A percentile compares a stretch with the other conserved stretches of the same genome.
phyloP scores from a whole-genome alignment of 805 yeast genomes.

The Barnettozyma pratensis region DNA sequence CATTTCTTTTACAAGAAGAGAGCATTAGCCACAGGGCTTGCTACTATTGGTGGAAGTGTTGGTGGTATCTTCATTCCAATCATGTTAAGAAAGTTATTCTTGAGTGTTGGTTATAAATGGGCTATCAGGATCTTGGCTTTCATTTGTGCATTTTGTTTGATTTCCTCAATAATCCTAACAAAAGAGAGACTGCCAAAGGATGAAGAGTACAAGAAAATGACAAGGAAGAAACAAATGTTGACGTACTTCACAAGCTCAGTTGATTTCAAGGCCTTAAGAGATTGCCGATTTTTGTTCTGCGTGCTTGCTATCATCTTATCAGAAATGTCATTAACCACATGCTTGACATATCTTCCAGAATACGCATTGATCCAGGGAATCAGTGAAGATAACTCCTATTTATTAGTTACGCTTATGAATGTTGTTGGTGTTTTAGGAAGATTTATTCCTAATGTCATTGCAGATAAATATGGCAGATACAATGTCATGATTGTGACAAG shows the following conservation, averaged over 20 bases:
- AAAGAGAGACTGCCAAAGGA: slow-evolving; percentile 39
- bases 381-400: slow-evolving; percentile 29
- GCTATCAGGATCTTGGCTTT: slow-evolving; percentile 52
- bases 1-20: slow-evolving; percentile 62
- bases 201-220: slow-evolving; percentile 21
- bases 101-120: slow-evolving; percentile 52
- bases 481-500: slow-evolving; percentile 37
- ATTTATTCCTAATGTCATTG: slow-evolving; percentile 27
- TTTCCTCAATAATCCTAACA: slow-evolving; percentile 30
- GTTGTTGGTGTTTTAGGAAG: slow-evolving; percentile 31
- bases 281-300: slow-evolving; percentile 37
- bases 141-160: slow-evolving; percentile 36
- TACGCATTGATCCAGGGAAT: slow-evolving; percentile 28
- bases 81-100: slow-evolving; percentile 45
- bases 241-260: slow-evolving; percentile 23
- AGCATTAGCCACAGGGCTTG: slow-evolving; percentile 49
- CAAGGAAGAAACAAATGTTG: slow-evolving; percentile 22
- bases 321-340: slow-evolving; percentile 42
- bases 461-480: slow-evolving; percentile 40
- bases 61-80: slow-evolving; percentile 56
- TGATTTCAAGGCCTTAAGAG: slow-evolving; percentile 37
- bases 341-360: slow-evolving; percentile 45
- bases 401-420: slow-evolving; percentile 38
- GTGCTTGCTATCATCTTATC: slow-evolving; percentile 38
- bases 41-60: slow-evolving; percentile 51